Percentiles rank a stretch among this genome's conserved stretches.
Conservation (phyloP, 352 stramenopile genomes). For the Elongisporangium anandrum region DNA sequence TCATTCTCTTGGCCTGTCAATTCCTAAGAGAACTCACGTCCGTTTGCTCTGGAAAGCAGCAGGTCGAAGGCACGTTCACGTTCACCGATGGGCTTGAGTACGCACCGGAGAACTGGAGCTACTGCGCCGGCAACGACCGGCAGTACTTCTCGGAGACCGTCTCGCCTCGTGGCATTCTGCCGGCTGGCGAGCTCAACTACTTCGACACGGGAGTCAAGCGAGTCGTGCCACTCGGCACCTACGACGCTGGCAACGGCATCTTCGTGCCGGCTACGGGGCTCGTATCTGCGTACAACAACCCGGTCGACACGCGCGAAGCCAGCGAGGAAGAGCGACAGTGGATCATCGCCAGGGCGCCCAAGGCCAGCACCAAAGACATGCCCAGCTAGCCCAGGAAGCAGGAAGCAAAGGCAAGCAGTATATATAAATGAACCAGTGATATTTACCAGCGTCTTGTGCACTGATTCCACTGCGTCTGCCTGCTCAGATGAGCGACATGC, state of each 20-base stretch:
- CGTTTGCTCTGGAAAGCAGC: conserved; percentile 22
- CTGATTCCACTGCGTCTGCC: conserved; percentile 5
- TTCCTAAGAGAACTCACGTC: not conserved
- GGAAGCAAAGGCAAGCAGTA: too few species aligned
- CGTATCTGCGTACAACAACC: conserved; percentile 48
- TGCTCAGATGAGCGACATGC: conserved; percentile 28
- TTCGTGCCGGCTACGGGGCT: conserved; percentile 56
- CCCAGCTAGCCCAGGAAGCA: conserved; percentile 35
- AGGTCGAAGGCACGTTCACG: conserved; percentile 71
- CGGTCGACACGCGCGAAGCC: conserved; percentile 42
- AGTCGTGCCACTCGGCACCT: conserved; percentile 63
- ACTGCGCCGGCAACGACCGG: conserved; percentile 57
- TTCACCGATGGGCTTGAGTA: conserved; percentile 78
- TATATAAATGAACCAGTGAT: conserved; percentile 3
- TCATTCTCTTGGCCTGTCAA: not conserved
- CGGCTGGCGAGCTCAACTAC: conserved; percentile 63
- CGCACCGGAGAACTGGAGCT: conserved; percentile 48
- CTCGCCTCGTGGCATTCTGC: conserved; percentile 41
- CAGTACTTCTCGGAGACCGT: conserved; percentile 70
- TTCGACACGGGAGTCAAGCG: conserved; percentile 63
- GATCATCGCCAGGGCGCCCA: conserved; percentile 54
- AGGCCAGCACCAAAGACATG: conserved; percentile 74
- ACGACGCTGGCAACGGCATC: conserved; percentile 74
- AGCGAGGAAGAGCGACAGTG: conserved; percentile 51
- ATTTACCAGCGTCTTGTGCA: conserved; percentile 5